A percentile compares a stretch with the other conserved stretches of the same genome.
Conservation (phyloP, 1,284 basidiomycete species). For the Ganoderma lucidum region DNA sequence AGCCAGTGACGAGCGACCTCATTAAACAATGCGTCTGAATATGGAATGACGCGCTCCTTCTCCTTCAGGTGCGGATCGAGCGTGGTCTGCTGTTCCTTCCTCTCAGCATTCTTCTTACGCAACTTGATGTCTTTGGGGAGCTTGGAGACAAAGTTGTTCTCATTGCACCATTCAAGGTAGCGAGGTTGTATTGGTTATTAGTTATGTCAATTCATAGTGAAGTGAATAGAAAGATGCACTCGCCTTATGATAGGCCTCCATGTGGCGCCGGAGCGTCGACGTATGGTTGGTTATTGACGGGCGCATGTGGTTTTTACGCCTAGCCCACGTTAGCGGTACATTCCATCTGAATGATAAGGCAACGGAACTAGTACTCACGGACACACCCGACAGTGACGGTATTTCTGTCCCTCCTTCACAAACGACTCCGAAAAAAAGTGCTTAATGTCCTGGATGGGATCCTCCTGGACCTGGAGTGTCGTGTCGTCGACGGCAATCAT, state of each 20-base stretch:
- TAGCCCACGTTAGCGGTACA: not conserved
- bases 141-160: not conserved
- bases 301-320: not conserved
- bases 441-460: not conserved
- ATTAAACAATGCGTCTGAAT: conserved; percentile 1
- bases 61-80: not conserved
- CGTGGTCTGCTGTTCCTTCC: not conserved
- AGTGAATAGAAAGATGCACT: not conserved
- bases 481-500: not conserved
- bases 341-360: no score
- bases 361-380: not conserved
- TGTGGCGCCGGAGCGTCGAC: not conserved
- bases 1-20: conserved; percentile 44
- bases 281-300: not conserved
- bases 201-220: no score
- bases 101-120: not conserved
- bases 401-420: not conserved
- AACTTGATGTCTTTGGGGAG: not conserved
- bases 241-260: not conserved
- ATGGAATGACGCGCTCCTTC: not conserved
- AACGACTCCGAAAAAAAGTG: not conserved
- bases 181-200: not conserved
- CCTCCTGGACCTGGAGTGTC: not conserved
- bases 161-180: not conserved
- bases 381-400: not conserved